Evolutionary conservation across 495 filamentous ascomycete species (phyloP).

Genomic region (Clohesyomyces aquaticus): DNA sequence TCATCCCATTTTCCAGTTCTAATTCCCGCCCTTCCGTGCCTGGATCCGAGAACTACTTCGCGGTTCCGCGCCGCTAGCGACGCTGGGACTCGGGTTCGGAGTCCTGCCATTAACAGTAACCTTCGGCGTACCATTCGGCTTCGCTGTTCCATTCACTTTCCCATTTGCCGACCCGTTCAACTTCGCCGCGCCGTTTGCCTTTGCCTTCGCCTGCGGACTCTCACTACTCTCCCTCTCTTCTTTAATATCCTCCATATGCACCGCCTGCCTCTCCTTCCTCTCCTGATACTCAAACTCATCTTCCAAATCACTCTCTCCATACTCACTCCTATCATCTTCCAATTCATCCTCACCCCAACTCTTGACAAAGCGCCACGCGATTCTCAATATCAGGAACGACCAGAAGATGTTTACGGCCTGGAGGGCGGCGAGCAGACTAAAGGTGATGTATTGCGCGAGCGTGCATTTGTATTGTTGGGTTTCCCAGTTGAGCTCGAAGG

Average conservation of each 20-base stretch:
- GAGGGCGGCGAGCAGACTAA: slow-evolving; percentile 44
- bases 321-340: slow-evolving; percentile 48
- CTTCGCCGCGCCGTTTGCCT: not conserved
- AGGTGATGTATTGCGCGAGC: slow-evolving; percentile 47
- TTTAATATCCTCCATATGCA: slow-evolving; percentile 1
- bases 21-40: too few relatives aligned
- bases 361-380: slow-evolving; percentile 42
- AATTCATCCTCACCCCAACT: slow-evolving; percentile 24
- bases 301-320: slow-evolving; percentile 46
- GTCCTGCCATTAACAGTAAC: slow-evolving; percentile 21
- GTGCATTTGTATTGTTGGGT: slow-evolving; percentile 52
- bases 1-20: too few relatives aligned
- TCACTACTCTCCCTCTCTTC: too few relatives aligned
- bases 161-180: slow-evolving; percentile 6
- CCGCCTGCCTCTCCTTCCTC: not conserved
- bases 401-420: slow-evolving; percentile 51
- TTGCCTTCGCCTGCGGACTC: too few relatives aligned
- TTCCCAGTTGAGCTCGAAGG: slow-evolving; percentile 56
- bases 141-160: too few relatives aligned
- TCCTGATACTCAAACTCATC: slow-evolving; percentile 36
- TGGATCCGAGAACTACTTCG: too few relatives aligned
- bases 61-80: too few relatives aligned
- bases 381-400: slow-evolving; percentile 46
- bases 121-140: slow-evolving; percentile 31
- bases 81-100: too few relatives aligned